Conservation (phyloP, 140 eudicot species). For the Ambrosia hybrid region DNA sequence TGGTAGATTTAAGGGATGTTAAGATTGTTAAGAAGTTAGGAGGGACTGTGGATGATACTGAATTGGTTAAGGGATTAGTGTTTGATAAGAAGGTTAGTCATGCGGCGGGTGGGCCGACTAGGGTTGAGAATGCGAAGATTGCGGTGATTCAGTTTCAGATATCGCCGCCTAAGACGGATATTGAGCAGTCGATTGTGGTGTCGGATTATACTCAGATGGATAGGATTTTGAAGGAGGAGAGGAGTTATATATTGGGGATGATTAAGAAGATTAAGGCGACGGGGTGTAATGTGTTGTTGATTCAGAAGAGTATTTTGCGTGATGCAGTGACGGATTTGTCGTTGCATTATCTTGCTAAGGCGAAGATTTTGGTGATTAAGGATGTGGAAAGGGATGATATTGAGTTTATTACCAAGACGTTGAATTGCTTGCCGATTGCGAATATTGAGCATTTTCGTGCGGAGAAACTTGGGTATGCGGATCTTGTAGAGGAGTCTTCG, state of each 20-base stretch:
- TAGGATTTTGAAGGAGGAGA: slow-evolving; percentile 87
- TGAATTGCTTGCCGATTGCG: slow-evolving; percentile 85
- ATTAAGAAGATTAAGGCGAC: slow-evolving; percentile 84
- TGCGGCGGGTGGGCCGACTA: slow-evolving; percentile 73
- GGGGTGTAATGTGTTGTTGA: slow-evolving; percentile 88
- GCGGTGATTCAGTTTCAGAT: slow-evolving; percentile 92
- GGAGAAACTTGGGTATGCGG: slow-evolving; percentile 85
- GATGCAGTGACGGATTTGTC: slow-evolving; percentile 93
- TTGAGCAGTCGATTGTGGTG: slow-evolving; percentile 85
- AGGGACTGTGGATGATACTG: slow-evolving; percentile 91
- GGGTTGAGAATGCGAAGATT: slow-evolving; percentile 83
- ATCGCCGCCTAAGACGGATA: slow-evolving; percentile 88
- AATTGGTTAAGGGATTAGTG: slow-evolving; percentile 76
- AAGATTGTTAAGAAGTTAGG: slow-evolving; percentile 83
- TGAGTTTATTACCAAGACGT: slow-evolving; percentile 87
- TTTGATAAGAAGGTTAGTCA: slow-evolving; percentile 93
- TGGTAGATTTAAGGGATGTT: slow-evolving; percentile 79
- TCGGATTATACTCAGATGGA: slow-evolving; percentile 95
- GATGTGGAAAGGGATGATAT: slow-evolving; percentile 95
- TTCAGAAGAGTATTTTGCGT: slow-evolving; percentile 94
- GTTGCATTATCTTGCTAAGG: slow-evolving; percentile 80
- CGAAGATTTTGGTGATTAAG: slow-evolving; percentile 83
- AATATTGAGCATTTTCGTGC: slow-evolving; percentile 88
- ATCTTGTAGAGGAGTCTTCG: slow-evolving; percentile 81
- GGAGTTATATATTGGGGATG: slow-evolving; percentile 82